Base-by-base conservation (phyloP, 805 yeast species). In the Myxozyma mucilagina region DNA sequence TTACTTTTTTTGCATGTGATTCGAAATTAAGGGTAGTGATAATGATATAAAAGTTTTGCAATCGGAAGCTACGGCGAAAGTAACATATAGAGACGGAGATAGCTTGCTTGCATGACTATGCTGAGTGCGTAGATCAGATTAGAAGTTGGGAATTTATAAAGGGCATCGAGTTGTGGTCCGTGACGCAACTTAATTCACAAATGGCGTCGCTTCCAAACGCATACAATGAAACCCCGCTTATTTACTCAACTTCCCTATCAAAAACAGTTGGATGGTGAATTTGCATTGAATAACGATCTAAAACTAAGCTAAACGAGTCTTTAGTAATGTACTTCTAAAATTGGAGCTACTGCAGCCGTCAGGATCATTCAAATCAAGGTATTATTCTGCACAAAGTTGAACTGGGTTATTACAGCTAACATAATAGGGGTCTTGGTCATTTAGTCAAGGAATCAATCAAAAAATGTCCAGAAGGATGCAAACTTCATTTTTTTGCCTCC, bases 301-400 rank as follows among this genome's bases (percentile, higher is more conserved):
- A 20, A 20, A n/a, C 8, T 20, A 32, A 14, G 35, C 16, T 20
- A 13, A 13, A 16, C 6, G 20, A 13, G 34, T 11, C 43, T n/a
- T 14, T 6, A 61, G 65, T 54, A 86, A 85, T 55, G 87, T 92
- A 8, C 79, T 81, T 61, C 76, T 91, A 68, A 92, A 92, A 71
- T 81, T 97, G 69, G 98, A 92, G 70, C 96, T 89, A 67, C 78
- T 89, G 34, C 80, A 90, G 53, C 97, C 97, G 0, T 96, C 92
- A 0, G 94, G 94, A 70, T 89, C 96, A 31, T 92, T 92, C 82
- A 92, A 92, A 75, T 80, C 92, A 57, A 85, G 97, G 65, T 61
- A 39, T 51, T 24, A 1, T 36, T 3, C 5, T 44, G 9, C n/a
- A 29, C 32, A 44, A 18, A 7, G 24, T 44, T 13, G 24, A 18